Base-by-base conservation (phyloP, 805 yeast species). In the Candida bentonensis region DNA sequence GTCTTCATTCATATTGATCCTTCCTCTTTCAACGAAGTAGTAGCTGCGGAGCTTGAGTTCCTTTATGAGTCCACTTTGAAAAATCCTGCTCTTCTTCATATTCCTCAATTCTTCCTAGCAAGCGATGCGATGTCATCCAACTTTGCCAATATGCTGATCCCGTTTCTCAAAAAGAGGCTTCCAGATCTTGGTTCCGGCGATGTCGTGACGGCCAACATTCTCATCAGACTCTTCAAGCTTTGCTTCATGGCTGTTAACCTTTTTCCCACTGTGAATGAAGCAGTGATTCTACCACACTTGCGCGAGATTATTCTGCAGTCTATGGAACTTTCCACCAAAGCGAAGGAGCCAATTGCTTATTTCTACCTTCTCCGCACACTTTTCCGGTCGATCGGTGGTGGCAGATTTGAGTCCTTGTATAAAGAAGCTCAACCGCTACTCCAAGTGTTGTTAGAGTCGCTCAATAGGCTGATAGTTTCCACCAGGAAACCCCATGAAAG, bases 191-290 rank as follows among this genome's bases (percentile, higher is more conserved):
- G 96, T 2, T 79, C 82, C 47, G 78, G 81, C 33, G 88, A 86
- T 56, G 69, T 79, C 27, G 72, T 81, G 25, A 79, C 78, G 52
- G 78, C 95, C 0, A 84, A 83, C 54, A 80, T 92, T 44, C 64
- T 92, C 51, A 82, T 87, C 21, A 69, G 96, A 46, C 66, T 94
- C 36, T 92, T 87, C 74, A 89, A 88, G 61, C 67, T 92, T 33
- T 86, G 95, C 53, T 89, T 92, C 62, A 86, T 89, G 94, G 87
- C 96, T 2, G 96, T 92, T 2, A 89, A 86, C 53, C 66, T 89
- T 42, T 89, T 87, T 59, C 96, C 97, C 0, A 49, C 60, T 0
- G 75, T 82, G 2, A 94, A 92, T 57, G 98, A 94, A 62, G 68
- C 76, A 46, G 95, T 92, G 3, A 71, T 92, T 5, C 66, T 88